These are phyloP conservation scores for Macrocybe gigantea DNA, from an alignment of 768 basidiomycete species.

Conservation along the genomic window DNA sequence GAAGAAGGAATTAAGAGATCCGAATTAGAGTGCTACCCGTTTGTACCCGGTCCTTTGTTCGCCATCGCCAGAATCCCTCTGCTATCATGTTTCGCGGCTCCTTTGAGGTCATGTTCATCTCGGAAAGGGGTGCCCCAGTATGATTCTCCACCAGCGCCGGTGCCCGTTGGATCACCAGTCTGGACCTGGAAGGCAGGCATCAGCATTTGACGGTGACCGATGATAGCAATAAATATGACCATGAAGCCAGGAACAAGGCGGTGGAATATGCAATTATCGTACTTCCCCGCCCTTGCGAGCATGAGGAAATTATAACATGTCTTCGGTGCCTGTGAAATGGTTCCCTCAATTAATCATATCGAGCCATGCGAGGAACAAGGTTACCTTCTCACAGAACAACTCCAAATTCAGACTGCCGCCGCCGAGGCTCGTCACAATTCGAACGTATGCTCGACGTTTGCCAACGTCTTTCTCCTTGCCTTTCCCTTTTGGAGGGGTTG, in stretches of 20 bases:
- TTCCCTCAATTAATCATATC: neutral
- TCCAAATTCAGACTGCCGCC: slow-evolving; percentile 78
- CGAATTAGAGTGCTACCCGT: slow-evolving; percentile 46
- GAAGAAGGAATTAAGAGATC: neutral
- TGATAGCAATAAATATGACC: slow-evolving; percentile 39
- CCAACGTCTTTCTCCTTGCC: slow-evolving; percentile 92
- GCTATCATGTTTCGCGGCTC: slow-evolving; percentile 81
- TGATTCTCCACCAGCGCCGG: slow-evolving; percentile 88
- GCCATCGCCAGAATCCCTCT: slow-evolving; percentile 93
- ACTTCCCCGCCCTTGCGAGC: slow-evolving; percentile 87
- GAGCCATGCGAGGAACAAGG: neutral
- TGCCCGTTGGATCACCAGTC: slow-evolving; percentile 96
- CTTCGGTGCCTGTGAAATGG: slow-evolving; percentile 74
- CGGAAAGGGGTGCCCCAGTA: slow-evolving; percentile 96
- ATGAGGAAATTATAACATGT: slow-evolving; percentile 98
- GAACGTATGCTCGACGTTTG: slow-evolving; percentile 88
- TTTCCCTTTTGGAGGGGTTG: slow-evolving; percentile 74
- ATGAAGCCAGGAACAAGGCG: slow-evolving; percentile 93
- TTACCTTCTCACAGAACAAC: slow-evolving; percentile 83
- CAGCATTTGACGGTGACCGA: too few relatives aligned
- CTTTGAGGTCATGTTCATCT: slow-evolving; percentile 87
- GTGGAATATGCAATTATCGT: slow-evolving; percentile 87
- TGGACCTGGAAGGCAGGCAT: slow-evolving; percentile 56
- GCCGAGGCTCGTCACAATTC: slow-evolving; percentile 93
- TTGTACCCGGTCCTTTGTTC: slow-evolving; percentile 88